Percentiles rank a stretch among this genome's conserved stretches.
Evolutionary conservation across 495 filamentous ascomycete species (phyloP).

Genomic region (Aspergillus kassunensis): DNA sequence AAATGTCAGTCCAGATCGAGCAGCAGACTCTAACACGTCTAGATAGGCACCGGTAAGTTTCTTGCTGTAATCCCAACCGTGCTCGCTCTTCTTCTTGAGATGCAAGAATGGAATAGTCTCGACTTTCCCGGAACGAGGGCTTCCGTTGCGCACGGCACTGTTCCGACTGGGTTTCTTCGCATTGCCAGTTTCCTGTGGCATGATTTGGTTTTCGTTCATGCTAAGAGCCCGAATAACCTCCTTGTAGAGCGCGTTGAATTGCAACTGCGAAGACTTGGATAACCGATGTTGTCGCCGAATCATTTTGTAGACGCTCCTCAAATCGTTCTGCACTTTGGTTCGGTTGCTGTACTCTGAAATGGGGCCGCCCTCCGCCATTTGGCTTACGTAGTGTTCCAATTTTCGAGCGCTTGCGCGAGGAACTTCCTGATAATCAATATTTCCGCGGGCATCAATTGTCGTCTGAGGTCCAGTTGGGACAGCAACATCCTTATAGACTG

Average conservation of each 20-base stretch:
- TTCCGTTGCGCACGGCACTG: constrained; percentile 49
- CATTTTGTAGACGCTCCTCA: constrained; percentile 91
- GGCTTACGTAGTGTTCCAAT: constrained; percentile 95
- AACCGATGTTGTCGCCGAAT: constrained; percentile 96
- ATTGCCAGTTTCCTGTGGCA: constrained; percentile 72
- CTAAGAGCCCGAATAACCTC: constrained; percentile 87
- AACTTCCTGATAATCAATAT: constrained; percentile 82
- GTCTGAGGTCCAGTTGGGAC: constrained; percentile 89
- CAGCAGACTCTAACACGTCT: constrained; percentile 84
- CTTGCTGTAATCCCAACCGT: constrained; percentile 99
- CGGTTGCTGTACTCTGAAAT: constrained; percentile 98
- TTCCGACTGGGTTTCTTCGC: constrained; percentile 64
- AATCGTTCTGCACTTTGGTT: constrained; percentile 94
- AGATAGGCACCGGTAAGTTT: constrained; percentile 90
- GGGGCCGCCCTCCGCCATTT: constrained; percentile 98
- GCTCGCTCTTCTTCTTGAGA: constrained; percentile 86
- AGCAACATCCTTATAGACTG: constrained; percentile 92
- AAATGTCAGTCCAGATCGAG: constrained; percentile 82
- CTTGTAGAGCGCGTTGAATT: constrained; percentile 91
- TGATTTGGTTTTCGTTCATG: constrained; percentile 97
- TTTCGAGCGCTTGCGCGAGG: constrained; percentile 90
- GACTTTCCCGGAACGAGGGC: constrained; percentile 74
- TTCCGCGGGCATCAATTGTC: constrained; percentile 82
- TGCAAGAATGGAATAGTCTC: constrained; percentile 98
- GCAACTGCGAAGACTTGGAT: constrained; percentile 86